Base-by-base conservation (phyloP, 257 asterid genomes). In the Plectranthus barbatus region DNA sequence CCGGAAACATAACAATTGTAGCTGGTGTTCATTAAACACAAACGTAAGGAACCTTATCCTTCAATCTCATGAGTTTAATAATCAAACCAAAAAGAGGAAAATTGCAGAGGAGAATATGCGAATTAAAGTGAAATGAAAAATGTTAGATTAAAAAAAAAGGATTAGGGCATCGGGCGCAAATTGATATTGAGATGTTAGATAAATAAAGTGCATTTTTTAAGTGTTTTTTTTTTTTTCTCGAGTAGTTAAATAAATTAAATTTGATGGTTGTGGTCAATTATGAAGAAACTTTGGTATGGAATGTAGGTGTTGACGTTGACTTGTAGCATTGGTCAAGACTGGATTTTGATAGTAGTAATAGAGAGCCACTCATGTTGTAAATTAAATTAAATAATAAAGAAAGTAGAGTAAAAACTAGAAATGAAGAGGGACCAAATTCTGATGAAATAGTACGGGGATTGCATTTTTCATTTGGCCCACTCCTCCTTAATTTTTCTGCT, bases 401-500 rank as follows among this genome's bases (percentile, higher is more conserved):
- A 17, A 41, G n/a, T n/a, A n/a, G 7, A 7, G 58, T 46, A 47
- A 71, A 47, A 46, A 13, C 13, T 13, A 11, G 21, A 62, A 64
- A 33, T 42, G 9, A 9, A 9, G 20, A 68, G 69, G 69, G 64
- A 64, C 50, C 63, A 65, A 66, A 50, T 31, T 42, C 18, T 20
- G 11, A 47, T 12, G 26, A 26, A 41, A 50, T 39, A 7, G 9
- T 47, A n/a, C 50, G 36, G 39, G 53, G 15, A 34, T 36, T 37
- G 62, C 64, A 19, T n/a, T 57, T 54, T 54, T 21, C 60, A 40
- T 17, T 15, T 42, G 69, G 47, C 72, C 74, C 71, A 64, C 60
- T 45, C 59, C 55, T 60, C 73, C 73, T 70, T 64, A 60, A 70
- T 24, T 54, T 75, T 70, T 60, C 73, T 75, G 76, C 57, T 53